Conservation (phyloP, 2,329 filamentous ascomycete genomes). For the Aspergillus piperis region DNA sequence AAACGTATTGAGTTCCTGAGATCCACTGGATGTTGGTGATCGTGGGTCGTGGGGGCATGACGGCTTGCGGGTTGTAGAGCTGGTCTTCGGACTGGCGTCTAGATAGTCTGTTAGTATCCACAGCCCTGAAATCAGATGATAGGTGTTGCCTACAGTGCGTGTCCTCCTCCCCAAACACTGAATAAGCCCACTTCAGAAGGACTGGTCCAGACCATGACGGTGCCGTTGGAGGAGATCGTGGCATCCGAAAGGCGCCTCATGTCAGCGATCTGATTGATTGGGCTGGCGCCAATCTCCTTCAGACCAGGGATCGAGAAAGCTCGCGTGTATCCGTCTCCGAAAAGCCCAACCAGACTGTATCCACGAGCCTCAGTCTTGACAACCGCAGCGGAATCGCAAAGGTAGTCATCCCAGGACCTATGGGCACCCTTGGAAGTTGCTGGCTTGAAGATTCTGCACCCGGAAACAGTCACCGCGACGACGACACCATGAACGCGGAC, state of each 20-base stretch:
- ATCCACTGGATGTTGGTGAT: conserved; percentile 98
- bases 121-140: background rate
- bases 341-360: conserved; percentile 78
- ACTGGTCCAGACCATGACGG: conserved; percentile 84
- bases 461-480: conserved; percentile 71
- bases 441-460: conserved; percentile 85
- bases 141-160: conserved; percentile 56
- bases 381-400: conserved; percentile 80
- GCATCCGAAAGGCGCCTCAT: conserved; percentile 69
- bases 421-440: conserved; percentile 85
- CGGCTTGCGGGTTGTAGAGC: conserved; percentile 74
- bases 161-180: conserved; percentile 79
- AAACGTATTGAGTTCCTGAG: conserved; percentile 87
- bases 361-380: conserved; percentile 74
- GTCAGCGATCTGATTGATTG: conserved; percentile 69
- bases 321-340: conserved; percentile 76
- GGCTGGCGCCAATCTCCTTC: conserved; percentile 74
- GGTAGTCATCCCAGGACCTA: conserved; percentile 78
- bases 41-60: conserved; percentile 78
- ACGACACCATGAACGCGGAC: conserved; percentile 76
- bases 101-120: background rate
- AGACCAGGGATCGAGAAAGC: conserved; percentile 85
- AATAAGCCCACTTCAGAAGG: conserved; percentile 82
- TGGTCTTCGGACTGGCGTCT: conserved; percentile 63
- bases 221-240: conserved; percentile 73